Evolutionary conservation across 2,329 filamentous ascomycete genomes (phyloP).

Genomic region (Microdochium trichocladiopsis): DNA sequence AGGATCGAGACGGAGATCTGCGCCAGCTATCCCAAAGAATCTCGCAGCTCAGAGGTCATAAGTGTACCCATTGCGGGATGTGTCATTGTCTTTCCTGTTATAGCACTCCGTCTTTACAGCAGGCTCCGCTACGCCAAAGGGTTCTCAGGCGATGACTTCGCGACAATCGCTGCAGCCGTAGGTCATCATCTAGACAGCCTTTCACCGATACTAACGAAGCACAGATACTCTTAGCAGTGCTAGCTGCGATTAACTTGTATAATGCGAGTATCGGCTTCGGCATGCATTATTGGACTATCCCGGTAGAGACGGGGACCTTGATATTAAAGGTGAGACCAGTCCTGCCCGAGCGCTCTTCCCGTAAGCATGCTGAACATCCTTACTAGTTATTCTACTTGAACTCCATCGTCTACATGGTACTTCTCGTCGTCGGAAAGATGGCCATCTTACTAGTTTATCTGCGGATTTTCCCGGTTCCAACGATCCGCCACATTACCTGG

Average conservation of each 20-base stretch:
- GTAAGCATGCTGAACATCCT: background rate
- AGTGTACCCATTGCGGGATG: background rate
- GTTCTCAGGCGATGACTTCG: background rate
- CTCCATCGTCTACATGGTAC: background rate
- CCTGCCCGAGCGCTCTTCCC: background rate
- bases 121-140: background rate
- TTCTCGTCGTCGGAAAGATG: background rate
- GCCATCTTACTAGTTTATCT: background rate
- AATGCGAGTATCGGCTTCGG: too few species aligned
- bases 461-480: background rate
- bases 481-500: background rate
- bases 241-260: background rate
- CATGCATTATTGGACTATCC: background rate
- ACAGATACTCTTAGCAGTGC: background rate
- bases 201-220: background rate
- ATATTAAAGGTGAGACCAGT: background rate
- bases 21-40: background rate
- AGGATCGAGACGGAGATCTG: too few species aligned
- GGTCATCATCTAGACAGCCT: background rate
- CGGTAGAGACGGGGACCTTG: background rate
- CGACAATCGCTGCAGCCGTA: background rate
- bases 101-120: background rate
- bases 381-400: background rate
- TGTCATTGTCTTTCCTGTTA: background rate
- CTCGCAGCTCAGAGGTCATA: background rate